These are phyloP conservation scores for Cenchrus purpureus DNA, from an alignment of 176 grass and related monocot genomes.

Conservation along the genomic window DNA sequence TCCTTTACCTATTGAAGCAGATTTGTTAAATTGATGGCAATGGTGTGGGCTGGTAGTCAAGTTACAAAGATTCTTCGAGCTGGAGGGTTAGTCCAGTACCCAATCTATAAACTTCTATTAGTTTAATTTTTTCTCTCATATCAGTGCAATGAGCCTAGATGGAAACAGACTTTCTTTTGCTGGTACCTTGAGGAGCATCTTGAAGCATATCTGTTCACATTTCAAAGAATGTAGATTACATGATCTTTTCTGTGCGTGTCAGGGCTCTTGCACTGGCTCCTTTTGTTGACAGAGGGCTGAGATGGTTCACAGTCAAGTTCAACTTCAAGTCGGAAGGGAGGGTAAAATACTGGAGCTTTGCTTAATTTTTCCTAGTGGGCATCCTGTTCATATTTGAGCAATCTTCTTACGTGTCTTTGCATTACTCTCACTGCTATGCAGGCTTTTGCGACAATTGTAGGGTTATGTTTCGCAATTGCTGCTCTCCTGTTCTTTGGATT, in stretches of 20 bases:
- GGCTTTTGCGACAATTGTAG: slow-evolving; percentile 76
- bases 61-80: slow-evolving; percentile 88
- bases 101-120: slow-evolving; percentile 12
- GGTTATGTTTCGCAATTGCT: slow-evolving; percentile 70
- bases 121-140: neutral
- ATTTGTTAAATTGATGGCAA: slow-evolving; percentile 91
- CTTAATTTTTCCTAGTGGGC: neutral
- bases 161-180: neutral
- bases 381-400: slow-evolving; percentile 42
- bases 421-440: slow-evolving; percentile 38
- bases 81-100: slow-evolving; percentile 71
- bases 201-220: neutral
- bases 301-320: slow-evolving; percentile 92
- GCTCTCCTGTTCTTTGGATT: slow-evolving; percentile 72
- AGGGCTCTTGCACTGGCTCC: slow-evolving; percentile 92
- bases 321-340: slow-evolving; percentile 81
- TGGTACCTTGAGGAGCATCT: slow-evolving; percentile 1
- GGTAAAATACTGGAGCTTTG: slow-evolving; percentile 36
- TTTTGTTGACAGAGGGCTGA: slow-evolving; percentile 81
- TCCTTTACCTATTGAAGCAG: slow-evolving; percentile 44
- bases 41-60: slow-evolving; percentile 98
- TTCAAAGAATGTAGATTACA: neutral
- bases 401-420: slow-evolving; percentile 21
- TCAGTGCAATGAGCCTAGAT: neutral
- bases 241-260: slow-evolving; percentile 26